These are phyloP conservation scores for Colletotrichum cereale DNA, from an alignment of 2,329 filamentous ascomycete species.

Conservation along the genomic window DNA sequence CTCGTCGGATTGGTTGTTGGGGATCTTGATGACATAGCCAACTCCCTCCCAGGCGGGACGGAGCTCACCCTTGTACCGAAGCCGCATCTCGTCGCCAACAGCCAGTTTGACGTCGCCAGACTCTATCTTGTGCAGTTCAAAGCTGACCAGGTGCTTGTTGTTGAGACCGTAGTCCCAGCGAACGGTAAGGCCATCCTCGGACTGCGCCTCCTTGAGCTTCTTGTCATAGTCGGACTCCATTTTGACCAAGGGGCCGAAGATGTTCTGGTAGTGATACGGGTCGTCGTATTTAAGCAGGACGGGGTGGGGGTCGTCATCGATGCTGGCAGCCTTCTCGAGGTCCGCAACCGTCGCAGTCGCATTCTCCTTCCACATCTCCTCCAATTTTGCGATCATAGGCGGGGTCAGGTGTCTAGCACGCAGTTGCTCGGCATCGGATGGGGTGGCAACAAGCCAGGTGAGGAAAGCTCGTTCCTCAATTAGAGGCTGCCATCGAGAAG, in stretches of 20 bases:
- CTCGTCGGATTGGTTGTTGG: slow-evolving; percentile 98
- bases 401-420: slow-evolving; percentile 93
- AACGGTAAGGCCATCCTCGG: slow-evolving; percentile 93
- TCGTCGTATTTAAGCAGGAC: slow-evolving; percentile 96
- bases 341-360: slow-evolving; percentile 88
- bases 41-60: slow-evolving; percentile 96
- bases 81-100: slow-evolving; percentile 97
- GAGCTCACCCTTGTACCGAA: slow-evolving; percentile 95
- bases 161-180: slow-evolving; percentile 96
- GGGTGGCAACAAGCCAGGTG: slow-evolving; percentile 89
- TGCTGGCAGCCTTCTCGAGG: slow-evolving; percentile 88
- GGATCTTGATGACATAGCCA: slow-evolving; percentile 99
- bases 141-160: slow-evolving; percentile 96
- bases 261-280: slow-evolving; percentile 98
- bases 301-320: slow-evolving; percentile 94
- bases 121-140: slow-evolving; percentile 96
- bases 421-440: slow-evolving; percentile 94
- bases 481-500: slow-evolving; percentile 95
- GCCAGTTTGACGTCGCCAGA: slow-evolving; percentile 97
- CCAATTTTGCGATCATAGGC: slow-evolving; percentile 94
- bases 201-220: slow-evolving; percentile 98
- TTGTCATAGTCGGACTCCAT: slow-evolving; percentile 99
- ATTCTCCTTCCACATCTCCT: slow-evolving; percentile 99
- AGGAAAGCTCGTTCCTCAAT: slow-evolving; percentile 98
- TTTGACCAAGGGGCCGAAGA: slow-evolving; percentile 97